These are phyloP conservation scores for Monoraphidium neglectum DNA, from an alignment of 139 green algal genomes.

Conservation along the genomic window DNA sequence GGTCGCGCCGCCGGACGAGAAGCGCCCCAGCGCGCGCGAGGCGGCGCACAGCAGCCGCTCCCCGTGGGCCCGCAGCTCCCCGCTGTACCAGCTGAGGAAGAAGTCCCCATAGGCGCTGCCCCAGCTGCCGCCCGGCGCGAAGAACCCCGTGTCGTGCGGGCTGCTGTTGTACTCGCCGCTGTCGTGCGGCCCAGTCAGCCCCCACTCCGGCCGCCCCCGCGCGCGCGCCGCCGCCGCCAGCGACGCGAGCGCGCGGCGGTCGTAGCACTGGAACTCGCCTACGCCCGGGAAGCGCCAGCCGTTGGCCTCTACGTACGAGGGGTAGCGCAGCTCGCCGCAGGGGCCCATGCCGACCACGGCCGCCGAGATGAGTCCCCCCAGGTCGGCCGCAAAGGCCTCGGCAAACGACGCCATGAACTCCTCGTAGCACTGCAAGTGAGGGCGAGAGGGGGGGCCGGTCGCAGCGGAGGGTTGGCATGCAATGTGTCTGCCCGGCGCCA, in stretches of 20 bases:
- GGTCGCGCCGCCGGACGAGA: not conserved
- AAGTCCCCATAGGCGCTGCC: constrained; percentile 55
- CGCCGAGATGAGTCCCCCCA: constrained; percentile 74
- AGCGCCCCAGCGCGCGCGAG: constrained; percentile 25
- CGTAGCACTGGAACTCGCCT: constrained; percentile 86
- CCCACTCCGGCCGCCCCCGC: constrained; percentile 59
- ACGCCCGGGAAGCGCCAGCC: constrained; percentile 89
- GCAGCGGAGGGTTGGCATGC: not conserved
- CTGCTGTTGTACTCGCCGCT: constrained; percentile 58
- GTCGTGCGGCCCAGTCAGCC: constrained; percentile 62
- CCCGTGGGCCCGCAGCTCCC: constrained; percentile 53
- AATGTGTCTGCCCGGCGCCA: too few relatives aligned
- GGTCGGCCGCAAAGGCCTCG: constrained; percentile 58
- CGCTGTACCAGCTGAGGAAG: constrained; percentile 70
- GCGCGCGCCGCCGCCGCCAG: constrained; percentile 42
- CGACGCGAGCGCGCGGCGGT: constrained; percentile 53
- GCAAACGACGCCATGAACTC: constrained; percentile 85
- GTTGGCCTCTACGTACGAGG: constrained; percentile 76
- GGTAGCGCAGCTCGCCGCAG: constrained; percentile 70
- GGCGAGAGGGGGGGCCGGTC: not conserved
- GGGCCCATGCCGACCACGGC: constrained; percentile 75
- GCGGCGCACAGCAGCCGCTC: constrained; percentile 54
- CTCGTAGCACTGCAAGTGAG: constrained; percentile 80
- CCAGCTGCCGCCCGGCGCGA: constrained; percentile 67
- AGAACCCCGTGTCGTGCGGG: constrained; percentile 60